phyloP scores from a whole-genome alignment of 75 land plant genomes.

The Pinus albicaulis region DNA sequence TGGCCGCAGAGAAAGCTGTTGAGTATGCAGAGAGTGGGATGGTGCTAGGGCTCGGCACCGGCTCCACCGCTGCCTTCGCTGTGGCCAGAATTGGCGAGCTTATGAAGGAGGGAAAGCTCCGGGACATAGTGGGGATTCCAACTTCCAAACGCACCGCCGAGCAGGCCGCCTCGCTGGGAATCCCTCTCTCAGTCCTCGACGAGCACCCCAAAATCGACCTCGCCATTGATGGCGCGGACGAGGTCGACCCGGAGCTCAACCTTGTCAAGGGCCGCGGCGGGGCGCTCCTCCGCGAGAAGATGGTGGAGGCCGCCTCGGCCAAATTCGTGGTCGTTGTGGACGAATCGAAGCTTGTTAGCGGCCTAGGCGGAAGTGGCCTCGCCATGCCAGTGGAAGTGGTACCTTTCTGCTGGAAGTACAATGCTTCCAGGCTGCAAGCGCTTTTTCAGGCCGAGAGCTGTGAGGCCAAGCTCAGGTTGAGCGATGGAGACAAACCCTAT shows the following conservation, averaged over 20 bases:
- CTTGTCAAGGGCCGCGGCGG: slow-evolving; percentile 43
- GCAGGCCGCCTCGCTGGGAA: slow-evolving; percentile 41
- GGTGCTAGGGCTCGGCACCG: slow-evolving; percentile 89
- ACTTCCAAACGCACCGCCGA: slow-evolving; percentile 50
- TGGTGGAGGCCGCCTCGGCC: slow-evolving; percentile 24
- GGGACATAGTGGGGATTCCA: slow-evolving; percentile 46
- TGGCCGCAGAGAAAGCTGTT: slow-evolving; percentile 58
- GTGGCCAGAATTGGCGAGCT: slow-evolving; percentile 84
- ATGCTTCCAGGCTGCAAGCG: slow-evolving; percentile 10
- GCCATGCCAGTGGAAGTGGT: slow-evolving; percentile 37
- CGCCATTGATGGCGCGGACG: slow-evolving; percentile 40
- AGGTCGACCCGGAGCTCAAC: slow-evolving; percentile 31
- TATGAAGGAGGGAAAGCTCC: slow-evolving; percentile 56
- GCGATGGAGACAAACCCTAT: slow-evolving; percentile 27
- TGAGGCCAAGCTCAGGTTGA: slow-evolving; percentile 16
- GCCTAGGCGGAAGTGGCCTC: slow-evolving; percentile 27
- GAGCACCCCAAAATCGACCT: slow-evolving; percentile 42
- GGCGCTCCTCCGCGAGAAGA: slow-evolving; percentile 22
- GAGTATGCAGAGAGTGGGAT: slow-evolving; percentile 83
- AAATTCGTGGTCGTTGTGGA: slow-evolving; percentile 24
- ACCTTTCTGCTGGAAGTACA: slow-evolving; percentile 29
- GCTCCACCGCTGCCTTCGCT: slow-evolving; percentile 84
- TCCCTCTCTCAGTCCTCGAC: slow-evolving; percentile 52
- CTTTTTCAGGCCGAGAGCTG: slow-evolving; percentile 22
- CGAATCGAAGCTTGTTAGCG: slow-evolving; percentile 25